Evolutionary conservation across 768 basidiomycete species (phyloP).

Genomic region (Serendipita sp.): DNA sequence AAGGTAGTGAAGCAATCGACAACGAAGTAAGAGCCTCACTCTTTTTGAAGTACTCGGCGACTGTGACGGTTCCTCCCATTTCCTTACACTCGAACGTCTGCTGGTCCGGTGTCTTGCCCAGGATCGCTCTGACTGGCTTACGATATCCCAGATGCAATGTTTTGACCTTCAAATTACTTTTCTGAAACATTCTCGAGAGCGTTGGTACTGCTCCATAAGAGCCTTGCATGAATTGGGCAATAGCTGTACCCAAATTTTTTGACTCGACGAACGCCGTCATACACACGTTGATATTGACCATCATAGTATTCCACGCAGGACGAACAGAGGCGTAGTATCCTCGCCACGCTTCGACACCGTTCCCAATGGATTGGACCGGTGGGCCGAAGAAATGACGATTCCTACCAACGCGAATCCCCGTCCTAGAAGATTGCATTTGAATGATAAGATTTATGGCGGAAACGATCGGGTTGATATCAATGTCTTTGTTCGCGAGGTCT

Average conservation of each 20-base stretch:
- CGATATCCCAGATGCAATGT: constrained; percentile 39
- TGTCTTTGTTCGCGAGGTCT: constrained; percentile 32
- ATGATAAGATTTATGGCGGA: constrained; percentile 51
- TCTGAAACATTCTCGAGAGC: constrained; percentile 12
- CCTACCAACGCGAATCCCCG: constrained; percentile 40
- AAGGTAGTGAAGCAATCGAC: not conserved
- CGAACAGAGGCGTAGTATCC: constrained; percentile 29
- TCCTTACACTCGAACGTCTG: constrained; percentile 43
- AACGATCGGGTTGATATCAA: constrained; percentile 41
- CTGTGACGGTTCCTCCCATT: constrained; percentile 35
- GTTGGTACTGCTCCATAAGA: constrained; percentile 41
- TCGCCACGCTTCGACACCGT: constrained; percentile 45
- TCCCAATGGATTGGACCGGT: constrained; percentile 22
- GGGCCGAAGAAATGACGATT: constrained; percentile 49
- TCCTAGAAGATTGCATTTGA: constrained; percentile 32
- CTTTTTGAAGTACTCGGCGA: constrained; percentile 44
- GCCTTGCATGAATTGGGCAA: constrained; percentile 32
- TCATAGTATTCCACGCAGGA: constrained; percentile 29
- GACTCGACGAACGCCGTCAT: constrained; percentile 31
- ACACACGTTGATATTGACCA: constrained; percentile 39
- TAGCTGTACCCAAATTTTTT: constrained; percentile 43
- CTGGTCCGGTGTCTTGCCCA: constrained; percentile 27
- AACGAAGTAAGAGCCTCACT: constrained; percentile 27
- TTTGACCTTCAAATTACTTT: constrained; percentile 45
- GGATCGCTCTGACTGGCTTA: constrained; percentile 49